Evolutionary conservation across 148 eudicot species (phyloP).

Genomic region (Heliamphora exappendiculata): DNA sequence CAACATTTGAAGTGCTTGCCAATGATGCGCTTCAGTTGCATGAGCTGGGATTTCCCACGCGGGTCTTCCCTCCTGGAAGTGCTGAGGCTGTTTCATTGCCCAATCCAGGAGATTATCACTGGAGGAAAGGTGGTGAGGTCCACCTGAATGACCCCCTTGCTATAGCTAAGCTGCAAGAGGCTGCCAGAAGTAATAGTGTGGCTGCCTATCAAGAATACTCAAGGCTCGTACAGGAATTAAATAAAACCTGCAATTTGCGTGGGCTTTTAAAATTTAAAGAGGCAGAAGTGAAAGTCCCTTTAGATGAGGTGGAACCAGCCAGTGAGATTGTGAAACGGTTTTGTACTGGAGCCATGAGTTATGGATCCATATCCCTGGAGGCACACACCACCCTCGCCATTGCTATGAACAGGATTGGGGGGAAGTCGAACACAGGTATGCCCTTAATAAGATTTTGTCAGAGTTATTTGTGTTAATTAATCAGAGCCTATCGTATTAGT

Average conservation of each 20-base stretch:
- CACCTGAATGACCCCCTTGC: slow-evolving; percentile 96
- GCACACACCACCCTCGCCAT: slow-evolving; percentile 89
- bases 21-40: slow-evolving; percentile 71
- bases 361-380: slow-evolving; percentile 95
- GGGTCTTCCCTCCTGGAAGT: slow-evolving; percentile 70
- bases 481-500: neutral
- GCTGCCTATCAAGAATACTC: slow-evolving; percentile 92
- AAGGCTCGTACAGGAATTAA: slow-evolving; percentile 74
- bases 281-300: slow-evolving; percentile 44
- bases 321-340: slow-evolving; percentile 97
- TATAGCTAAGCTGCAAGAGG: slow-evolving; percentile 93
- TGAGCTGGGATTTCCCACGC: slow-evolving; percentile 74
- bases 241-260: slow-evolving; percentile 78
- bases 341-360: slow-evolving; percentile 99
- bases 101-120: slow-evolving; percentile 96
- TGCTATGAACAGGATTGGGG: slow-evolving; percentile 96
- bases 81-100: slow-evolving; percentile 93
- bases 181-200: slow-evolving; percentile 83
- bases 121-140: slow-evolving; percentile 95
- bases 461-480: neutral
- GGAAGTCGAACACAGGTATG: slow-evolving; percentile 94
- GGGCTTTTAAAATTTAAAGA: slow-evolving; percentile 90
- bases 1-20: slow-evolving; percentile 87
- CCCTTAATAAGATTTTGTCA: neutral
- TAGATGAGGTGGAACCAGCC: slow-evolving; percentile 92